Evolutionary conservation across 495 filamentous ascomycete genomes (phyloP), one percentile per base, ranked within the genome.

Genomic region (Paragyromitra xinjiangensis): DNA sequence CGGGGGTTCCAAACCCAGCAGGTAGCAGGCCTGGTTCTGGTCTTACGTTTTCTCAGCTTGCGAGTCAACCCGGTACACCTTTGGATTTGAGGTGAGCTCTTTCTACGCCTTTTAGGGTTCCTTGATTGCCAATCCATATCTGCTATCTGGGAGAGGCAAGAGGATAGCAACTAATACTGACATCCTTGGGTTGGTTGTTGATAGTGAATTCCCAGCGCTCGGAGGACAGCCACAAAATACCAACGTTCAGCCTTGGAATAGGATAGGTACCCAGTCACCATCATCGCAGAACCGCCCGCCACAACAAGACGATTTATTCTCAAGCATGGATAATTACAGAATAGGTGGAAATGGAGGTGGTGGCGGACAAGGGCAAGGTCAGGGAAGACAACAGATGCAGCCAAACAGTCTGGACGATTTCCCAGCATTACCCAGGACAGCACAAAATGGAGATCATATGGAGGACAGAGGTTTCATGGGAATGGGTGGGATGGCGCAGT

Each of bases 191-290:
- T 7, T 12, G 51, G 22, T 50, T 69, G 37, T 73, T 48, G 50
- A 77, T 55, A 82, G 81, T 26, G 81, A 82, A 64, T 82, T 82
- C 53, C 81, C 81, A 39, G 81, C 80, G 19, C 80, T 82, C 37
- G 81, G 81, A 53, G 80, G 80, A 42, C 81, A 82, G 26, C 71
- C 80, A 34, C 77, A 76, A 64, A 71, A 79, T 22, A 70, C 81
- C 40, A 79, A 75, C 42, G 80, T 72, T 39, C 77, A 80, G 22
- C 81, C 80, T 39, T 82, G 81, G 81, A 82, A 82, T 51, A 82
- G 81, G 55, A 63, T 82, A 74, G 80, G 71, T 19, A 82, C 81
- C 12, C 77, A 82, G 42, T 82, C 80, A 11, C 78, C 78, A 19
- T 79, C 77, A 48, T 53, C 53, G 59, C 79, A 73, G 44, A 81